Percentiles rank a stretch among this genome's conserved stretches.
Conservation (phyloP, 2,329 filamentous ascomycete species). For the Talaromyces sp. region DNA sequence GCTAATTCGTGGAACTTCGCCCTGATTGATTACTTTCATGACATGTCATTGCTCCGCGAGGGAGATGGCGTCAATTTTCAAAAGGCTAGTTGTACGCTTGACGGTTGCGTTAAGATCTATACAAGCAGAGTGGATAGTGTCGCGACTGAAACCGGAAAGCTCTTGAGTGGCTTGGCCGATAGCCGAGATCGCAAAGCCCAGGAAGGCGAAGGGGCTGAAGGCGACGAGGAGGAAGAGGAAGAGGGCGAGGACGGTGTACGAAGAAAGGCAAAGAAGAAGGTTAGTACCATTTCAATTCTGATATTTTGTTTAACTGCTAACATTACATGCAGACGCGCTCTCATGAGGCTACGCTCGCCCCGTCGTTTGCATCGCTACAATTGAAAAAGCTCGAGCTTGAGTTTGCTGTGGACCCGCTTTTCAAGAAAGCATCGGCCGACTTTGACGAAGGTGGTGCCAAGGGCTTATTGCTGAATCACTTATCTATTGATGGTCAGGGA, state of each 20-base stretch:
- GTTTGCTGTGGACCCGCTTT: slow-evolving; percentile 94
- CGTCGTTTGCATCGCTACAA: slow-evolving; percentile 81
- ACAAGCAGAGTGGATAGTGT: slow-evolving; percentile 98
- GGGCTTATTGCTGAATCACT: slow-evolving; percentile 86
- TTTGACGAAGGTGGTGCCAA: slow-evolving; percentile 98
- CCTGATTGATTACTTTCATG: slow-evolving; percentile 99
- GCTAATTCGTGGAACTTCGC: slow-evolving; percentile 99
- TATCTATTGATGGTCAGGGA: slow-evolving; percentile 89
- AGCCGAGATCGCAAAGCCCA: slow-evolving; percentile 65
- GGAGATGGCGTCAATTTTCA: slow-evolving; percentile 98
- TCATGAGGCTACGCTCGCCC: slow-evolving; percentile 88
- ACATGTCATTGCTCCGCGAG: slow-evolving; percentile 95
- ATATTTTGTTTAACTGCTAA: background rate
- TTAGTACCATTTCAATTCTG: slow-evolving; percentile 32
- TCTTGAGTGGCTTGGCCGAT: slow-evolving; percentile 89
- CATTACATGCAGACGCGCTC: slow-evolving; percentile 57
- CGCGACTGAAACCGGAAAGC: slow-evolving; percentile 91
- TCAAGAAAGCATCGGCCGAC: slow-evolving; percentile 97
- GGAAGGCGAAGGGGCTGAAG: slow-evolving; percentile 59
- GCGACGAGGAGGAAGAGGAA: slow-evolving; percentile 61
- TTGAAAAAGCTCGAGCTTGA: slow-evolving; percentile 97
- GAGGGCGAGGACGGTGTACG: slow-evolving; percentile 45
- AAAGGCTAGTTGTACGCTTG: slow-evolving; percentile 93
- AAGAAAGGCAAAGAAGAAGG: slow-evolving; percentile 67
- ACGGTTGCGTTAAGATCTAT: slow-evolving; percentile 99